These are phyloP conservation scores for Raphanus sativus DNA, from an alignment of 345 rosid genomes.

Conservation along the genomic window DNA sequence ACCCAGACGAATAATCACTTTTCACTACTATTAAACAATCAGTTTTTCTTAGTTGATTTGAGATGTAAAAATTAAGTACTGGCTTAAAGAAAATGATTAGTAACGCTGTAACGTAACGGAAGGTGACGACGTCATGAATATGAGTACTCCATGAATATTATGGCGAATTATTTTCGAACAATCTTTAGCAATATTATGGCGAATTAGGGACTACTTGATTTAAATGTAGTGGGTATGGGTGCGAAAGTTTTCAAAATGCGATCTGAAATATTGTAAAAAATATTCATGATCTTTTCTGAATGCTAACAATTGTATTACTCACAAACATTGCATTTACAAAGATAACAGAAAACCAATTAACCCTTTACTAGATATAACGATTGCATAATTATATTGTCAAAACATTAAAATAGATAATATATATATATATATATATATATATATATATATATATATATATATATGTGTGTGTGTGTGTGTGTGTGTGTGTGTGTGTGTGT, in stretches of 20 bases:
- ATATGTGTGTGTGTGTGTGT: too few species aligned
- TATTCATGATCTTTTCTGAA: neutral
- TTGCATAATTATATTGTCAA: neutral
- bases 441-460: too few species aligned
- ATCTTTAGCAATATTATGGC: neutral
- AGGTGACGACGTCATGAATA: neutral
- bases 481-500: too few species aligned
- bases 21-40: neutral
- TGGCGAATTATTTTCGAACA: neutral
- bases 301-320: neutral
- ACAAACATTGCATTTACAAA: neutral
- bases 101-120: neutral
- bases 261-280: neutral
- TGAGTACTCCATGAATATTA: neutral
- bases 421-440: neutral
- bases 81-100: neutral
- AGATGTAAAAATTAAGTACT: neutral
- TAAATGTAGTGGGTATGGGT: neutral
- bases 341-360: neutral
- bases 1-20: neutral
- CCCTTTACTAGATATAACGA: neutral
- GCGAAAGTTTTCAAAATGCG: neutral
- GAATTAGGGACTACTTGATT: neutral
- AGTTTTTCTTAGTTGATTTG: neutral
- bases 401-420: neutral